Evolutionary conservation across 2,329 filamentous ascomycete genomes (phyloP).

Genomic region (Didymella pinodella): DNA sequence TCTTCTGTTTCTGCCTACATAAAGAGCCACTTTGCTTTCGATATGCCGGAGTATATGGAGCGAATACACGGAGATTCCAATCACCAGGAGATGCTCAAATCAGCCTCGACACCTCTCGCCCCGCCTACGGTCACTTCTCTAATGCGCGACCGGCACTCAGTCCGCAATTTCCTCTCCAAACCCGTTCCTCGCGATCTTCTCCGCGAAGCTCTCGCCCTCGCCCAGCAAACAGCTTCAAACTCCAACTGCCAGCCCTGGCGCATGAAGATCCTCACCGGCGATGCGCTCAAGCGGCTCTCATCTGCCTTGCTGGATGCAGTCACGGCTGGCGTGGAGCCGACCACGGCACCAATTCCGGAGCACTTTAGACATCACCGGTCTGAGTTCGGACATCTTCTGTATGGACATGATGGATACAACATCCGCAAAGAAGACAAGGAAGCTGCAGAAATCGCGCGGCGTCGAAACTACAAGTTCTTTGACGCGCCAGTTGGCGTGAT

Average conservation of each 20-base stretch:
- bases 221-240: conserved; percentile 19
- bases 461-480: conserved; percentile 34
- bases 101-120: neutral
- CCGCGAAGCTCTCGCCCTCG: conserved; percentile 7
- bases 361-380: conserved; percentile 30
- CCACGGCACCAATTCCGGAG: conserved; percentile 25
- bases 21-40: neutral
- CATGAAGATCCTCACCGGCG: conserved; percentile 21
- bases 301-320: conserved; percentile 19
- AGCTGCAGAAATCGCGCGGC: conserved; percentile 11
- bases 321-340: conserved; percentile 6
- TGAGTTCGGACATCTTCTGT: conserved; percentile 29
- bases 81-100: neutral
- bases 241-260: conserved; percentile 25
- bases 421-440: conserved; percentile 22
- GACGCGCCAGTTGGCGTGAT: conserved; percentile 28
- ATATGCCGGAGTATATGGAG: neutral
- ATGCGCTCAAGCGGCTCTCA: conserved; percentile 26
- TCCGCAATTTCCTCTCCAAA: conserved; percentile 15
- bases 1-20: neutral
- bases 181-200: conserved; percentile 10
- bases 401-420: conserved; percentile 31
- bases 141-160: conserved; percentile 15
- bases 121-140: neutral
- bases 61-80: neutral